Evolutionary conservation across 495 filamentous ascomycete species (phyloP).

Genomic region (Mytilinidion resinicola): DNA sequence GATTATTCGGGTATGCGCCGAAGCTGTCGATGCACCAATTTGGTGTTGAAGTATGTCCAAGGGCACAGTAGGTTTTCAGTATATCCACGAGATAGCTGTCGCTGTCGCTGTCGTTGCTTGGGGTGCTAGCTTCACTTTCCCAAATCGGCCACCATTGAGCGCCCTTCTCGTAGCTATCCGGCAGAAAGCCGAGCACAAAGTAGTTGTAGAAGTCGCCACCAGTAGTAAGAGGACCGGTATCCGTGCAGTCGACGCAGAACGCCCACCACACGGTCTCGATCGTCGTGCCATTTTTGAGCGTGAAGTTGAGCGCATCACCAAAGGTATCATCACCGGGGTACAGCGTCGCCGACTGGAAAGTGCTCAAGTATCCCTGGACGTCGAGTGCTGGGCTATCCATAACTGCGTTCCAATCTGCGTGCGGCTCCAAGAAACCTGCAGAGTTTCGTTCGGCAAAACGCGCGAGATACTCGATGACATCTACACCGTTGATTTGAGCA

Average conservation of each 20-base stretch:
- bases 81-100: too few species aligned
- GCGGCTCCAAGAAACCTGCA: constrained; percentile 40
- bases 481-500: constrained; percentile 41
- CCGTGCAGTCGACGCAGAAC: constrained; percentile 32
- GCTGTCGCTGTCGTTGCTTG: background rate
- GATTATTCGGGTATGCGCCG: constrained; percentile 12
- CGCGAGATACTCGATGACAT: constrained; percentile 39
- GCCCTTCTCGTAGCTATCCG: background rate
- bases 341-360: too few species aligned
- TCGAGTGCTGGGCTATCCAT: constrained; percentile 41
- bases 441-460: constrained; percentile 39
- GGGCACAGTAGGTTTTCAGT: too few species aligned
- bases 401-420: constrained; percentile 50
- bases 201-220: constrained; percentile 38
- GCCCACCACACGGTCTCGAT: constrained; percentile 34
- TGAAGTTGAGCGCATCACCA: constrained; percentile 41
- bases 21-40: constrained; percentile 9
- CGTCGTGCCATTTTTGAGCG: constrained; percentile 39
- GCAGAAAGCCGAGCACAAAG: constrained; percentile 15
- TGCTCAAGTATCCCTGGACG: constrained; percentile 37
- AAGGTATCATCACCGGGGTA: constrained; percentile 40
- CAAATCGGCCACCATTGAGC: too few species aligned
- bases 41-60: too few species aligned
- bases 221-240: constrained; percentile 40
- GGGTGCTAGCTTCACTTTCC: background rate